Evolutionary conservation across 352 stramenopile species (phyloP).

Genomic region (Detonula confervacea): DNA sequence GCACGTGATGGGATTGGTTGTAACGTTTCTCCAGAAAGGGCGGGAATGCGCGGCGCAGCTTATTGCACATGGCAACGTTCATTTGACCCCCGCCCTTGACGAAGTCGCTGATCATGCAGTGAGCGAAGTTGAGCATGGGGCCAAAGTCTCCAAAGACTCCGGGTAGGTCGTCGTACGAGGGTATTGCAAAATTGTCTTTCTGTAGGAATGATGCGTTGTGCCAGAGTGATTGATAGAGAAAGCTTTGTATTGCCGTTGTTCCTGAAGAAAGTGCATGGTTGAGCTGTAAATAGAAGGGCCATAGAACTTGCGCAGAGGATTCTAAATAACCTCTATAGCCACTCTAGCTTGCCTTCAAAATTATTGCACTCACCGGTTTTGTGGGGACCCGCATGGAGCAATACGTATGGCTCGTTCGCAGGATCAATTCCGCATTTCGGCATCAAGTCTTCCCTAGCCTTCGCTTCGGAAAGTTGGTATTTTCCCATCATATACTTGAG

Average conservation of each 20-base stretch:
- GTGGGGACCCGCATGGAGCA: neutral
- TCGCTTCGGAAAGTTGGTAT: neutral
- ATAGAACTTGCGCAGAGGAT: too few relatives aligned
- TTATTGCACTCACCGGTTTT: too few relatives aligned
- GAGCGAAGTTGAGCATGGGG: conserved; percentile 23
- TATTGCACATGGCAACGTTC: conserved; percentile 10
- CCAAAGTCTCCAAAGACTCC: conserved; percentile 2
- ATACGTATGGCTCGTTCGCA: neutral
- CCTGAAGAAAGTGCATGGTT: too few relatives aligned
- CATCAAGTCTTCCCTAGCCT: neutral
- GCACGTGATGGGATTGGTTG: conserved; percentile 23
- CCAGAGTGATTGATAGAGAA: conserved; percentile 10
- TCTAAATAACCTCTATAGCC: too few relatives aligned
- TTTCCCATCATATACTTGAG: neutral
- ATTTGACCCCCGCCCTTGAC: conserved; percentile 28
- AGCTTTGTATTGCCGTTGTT: conserved; percentile 32
- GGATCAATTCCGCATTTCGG: neutral
- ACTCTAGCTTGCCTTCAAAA: too few relatives aligned
- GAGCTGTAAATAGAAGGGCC: too few relatives aligned
- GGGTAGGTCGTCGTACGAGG: conserved; percentile 19
- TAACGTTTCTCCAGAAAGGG: conserved; percentile 15
- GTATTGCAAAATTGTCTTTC: conserved; percentile 27
- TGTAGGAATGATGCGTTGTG: conserved; percentile 12
- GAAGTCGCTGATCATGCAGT: conserved; percentile 30
- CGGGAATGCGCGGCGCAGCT: conserved; percentile 12